These are phyloP conservation scores for Glebionis coronaria DNA, from an alignment of 129 eudicot species.

Conservation along the genomic window DNA sequence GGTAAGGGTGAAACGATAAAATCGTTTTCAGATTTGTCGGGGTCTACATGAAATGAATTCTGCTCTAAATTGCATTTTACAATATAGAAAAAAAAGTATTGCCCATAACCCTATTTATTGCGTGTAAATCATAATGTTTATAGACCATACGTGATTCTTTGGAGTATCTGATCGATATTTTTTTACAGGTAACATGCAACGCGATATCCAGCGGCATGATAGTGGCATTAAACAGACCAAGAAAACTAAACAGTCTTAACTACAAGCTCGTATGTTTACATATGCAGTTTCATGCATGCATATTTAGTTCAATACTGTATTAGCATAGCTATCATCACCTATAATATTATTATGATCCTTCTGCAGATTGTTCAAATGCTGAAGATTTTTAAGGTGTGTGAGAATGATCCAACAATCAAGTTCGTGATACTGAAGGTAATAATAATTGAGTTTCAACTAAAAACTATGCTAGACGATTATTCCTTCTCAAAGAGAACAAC, in stretches of 20 bases:
- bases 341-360: not conserved
- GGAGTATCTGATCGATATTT: not conserved
- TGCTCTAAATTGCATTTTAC: too few species aligned
- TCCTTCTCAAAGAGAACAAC: too few species aligned
- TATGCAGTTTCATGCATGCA: not conserved
- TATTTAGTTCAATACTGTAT: not conserved
- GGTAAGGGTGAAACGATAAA: too few species aligned
- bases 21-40: too few species aligned
- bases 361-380: conserved; percentile 35
- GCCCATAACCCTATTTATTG: too few species aligned
- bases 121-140: too few species aligned
- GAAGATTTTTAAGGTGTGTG: conserved; percentile 22
- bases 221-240: conserved; percentile 39
- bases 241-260: conserved; percentile 33
- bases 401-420: conserved; percentile 36
- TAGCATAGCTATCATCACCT: not conserved
- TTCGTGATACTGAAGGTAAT: conserved; percentile 44
- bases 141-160: too few species aligned
- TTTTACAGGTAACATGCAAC: conserved; percentile 25
- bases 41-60: too few species aligned
- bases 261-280: conserved; percentile 32
- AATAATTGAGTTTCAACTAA: not conserved
- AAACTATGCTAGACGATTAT: not conserved
- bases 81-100: too few species aligned
- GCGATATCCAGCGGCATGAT: conserved; percentile 26